Evolutionary conservation across 2,329 filamentous ascomycete species (phyloP), one percentile per base, ranked within the genome.

Genomic region (Sphaerulina vaccinii): DNA sequence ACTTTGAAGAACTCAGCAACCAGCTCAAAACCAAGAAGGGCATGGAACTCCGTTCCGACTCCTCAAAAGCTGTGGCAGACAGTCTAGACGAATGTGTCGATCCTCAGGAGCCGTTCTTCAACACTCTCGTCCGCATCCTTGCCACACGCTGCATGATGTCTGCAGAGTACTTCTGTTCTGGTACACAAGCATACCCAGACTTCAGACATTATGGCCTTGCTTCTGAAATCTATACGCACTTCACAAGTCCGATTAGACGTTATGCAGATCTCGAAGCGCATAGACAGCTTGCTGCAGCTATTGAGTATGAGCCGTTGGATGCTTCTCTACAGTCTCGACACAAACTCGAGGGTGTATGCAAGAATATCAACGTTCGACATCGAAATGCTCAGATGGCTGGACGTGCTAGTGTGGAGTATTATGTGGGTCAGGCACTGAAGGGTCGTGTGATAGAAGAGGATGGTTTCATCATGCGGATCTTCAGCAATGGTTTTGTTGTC

Each of bases 71-170:
- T n/a, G 81, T 99, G 11, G 93, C 95, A 45, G 90, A 95, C 70
- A 95, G 90, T 15, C 81, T 99, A 1, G 93, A 99, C 71, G 76
- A 73, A 27, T 99, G 93, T 69, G 79, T 86, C 41, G 91, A 96
- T 66, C 73, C 84, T 0, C 69, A 76, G 8, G 88, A 97, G 64
- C 90, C 92, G 22, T 99, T 96, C 77, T 97, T 99, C 81, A 99
- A 99, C 79, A 99, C 92, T 2, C 83, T 99, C 19, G 86, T 99
- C 62, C 89, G 93, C 68, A 96, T 99, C 73, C 88, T 99, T 76
- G 93, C 93, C 8, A 99, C 93, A 7, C 86, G 93, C 18, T 99
- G 93, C 80, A 99, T 99, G 93, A 96, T 96, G 79, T 93, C 90
- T 48, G 93, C 93, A 56, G 93, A 99, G 73, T 99, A 99, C 74